Evolutionary conservation across 805 yeast species (phyloP).

Genomic region (Tetrapisispora arboricola): DNA sequence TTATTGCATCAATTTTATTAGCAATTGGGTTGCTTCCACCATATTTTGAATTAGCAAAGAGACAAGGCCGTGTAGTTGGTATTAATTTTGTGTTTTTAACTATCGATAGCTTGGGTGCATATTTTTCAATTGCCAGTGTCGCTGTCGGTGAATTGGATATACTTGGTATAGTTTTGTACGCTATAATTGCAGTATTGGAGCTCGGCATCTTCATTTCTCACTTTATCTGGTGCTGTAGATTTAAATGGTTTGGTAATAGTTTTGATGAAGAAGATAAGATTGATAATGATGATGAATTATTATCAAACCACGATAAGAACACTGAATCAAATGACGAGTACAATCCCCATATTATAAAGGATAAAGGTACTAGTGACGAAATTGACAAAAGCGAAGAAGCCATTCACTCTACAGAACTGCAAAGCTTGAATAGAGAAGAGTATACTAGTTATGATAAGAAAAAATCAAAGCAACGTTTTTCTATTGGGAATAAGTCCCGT

Average conservation of each 20-base stretch:
- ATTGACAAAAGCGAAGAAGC: not conserved
- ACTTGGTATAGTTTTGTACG: constrained; percentile 71
- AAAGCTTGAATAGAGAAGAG: not conserved
- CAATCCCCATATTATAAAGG: not conserved
- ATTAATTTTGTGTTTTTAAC: constrained; percentile 71
- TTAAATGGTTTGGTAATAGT: constrained; percentile 21
- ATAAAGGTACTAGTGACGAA: not conserved
- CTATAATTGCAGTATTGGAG: constrained; percentile 64
- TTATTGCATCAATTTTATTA: constrained; percentile 63
- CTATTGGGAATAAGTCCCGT: not conserved
- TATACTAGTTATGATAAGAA: not conserved
- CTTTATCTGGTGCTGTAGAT: constrained; percentile 52
- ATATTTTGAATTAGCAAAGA: constrained; percentile 68
- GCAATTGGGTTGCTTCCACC: constrained; percentile 83
- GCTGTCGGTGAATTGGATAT: constrained; percentile 56
- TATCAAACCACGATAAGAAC: too few species aligned
- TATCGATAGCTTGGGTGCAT: constrained; percentile 75
- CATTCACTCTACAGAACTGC: not conserved
- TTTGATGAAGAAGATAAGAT: constrained; percentile 1
- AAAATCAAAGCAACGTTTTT: not conserved
- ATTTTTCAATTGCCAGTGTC: constrained; percentile 59
- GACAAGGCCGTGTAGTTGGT: constrained; percentile 80
- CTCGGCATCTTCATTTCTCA: constrained; percentile 69
- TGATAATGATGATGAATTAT: constrained; percentile 1
- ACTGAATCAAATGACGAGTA: not conserved